A percentile compares a stretch with the other conserved stretches of the same genome.
phyloP scores from a whole-genome alignment of 495 filamentous ascomycete species.

The Sphaerosporella brunnea region DNA sequence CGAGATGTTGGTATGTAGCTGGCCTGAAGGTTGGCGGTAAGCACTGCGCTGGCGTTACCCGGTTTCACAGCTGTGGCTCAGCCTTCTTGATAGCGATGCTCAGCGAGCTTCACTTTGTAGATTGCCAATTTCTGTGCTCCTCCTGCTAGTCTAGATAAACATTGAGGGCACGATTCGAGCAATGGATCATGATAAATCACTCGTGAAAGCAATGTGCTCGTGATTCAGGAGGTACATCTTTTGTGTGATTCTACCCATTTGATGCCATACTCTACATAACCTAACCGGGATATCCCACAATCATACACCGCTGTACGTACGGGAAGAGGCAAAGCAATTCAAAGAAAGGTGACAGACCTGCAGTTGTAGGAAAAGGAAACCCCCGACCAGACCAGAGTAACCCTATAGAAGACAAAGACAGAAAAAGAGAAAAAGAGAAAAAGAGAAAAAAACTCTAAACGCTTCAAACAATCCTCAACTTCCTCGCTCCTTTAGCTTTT shows the following conservation, averaged over 20 bases:
- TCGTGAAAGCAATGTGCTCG: no score
- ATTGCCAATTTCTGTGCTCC: no score
- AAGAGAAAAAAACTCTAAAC: not conserved
- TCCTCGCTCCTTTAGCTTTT: slow-evolving; percentile 59
- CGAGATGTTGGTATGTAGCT: not conserved
- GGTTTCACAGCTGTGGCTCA: not conserved
- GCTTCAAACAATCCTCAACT: slow-evolving; percentile 38
- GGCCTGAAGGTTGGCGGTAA: not conserved
- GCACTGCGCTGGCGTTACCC: not conserved
- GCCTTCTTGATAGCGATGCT: not conserved
- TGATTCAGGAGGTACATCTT: no score
- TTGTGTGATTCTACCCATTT: no score
- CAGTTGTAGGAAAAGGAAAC: no score
- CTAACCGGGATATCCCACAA: not conserved
- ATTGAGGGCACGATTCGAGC: no score
- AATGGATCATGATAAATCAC: no score
- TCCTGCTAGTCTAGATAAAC: no score
- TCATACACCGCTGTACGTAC: not conserved
- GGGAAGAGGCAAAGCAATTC: not conserved
- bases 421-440: not conserved
- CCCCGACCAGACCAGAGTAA: no score
- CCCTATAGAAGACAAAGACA: not conserved
- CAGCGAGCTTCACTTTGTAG: no score
- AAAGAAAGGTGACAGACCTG: no score
- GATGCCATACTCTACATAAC: not conserved